phyloP scores from a whole-genome alignment of 2,329 filamentous ascomycete genomes.

The Fusarium sp. region DNA sequence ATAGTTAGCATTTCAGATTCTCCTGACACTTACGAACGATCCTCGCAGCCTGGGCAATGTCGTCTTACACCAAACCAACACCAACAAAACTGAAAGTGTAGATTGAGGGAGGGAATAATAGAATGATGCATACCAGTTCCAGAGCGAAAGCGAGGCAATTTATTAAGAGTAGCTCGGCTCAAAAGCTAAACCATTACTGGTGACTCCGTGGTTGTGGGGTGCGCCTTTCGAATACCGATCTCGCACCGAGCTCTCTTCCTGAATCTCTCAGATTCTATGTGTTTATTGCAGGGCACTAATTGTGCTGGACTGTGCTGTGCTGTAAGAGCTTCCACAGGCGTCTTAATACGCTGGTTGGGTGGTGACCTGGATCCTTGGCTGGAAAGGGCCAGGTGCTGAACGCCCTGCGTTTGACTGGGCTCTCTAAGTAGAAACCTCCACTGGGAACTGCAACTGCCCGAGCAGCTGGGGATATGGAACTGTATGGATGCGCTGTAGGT shows the following conservation, averaged over 20 bases:
- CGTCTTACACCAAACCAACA: slow-evolving; percentile 36
- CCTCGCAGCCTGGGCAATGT: slow-evolving; percentile 5
- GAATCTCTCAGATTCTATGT: slow-evolving; percentile 18
- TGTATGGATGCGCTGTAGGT: slow-evolving; percentile 1
- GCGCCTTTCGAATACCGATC: slow-evolving; percentile 30
- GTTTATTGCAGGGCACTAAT: slow-evolving; percentile 9
- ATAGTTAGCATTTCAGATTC: slow-evolving; percentile 20
- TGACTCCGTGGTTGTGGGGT: slow-evolving; percentile 29
- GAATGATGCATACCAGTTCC: slow-evolving; percentile 32
- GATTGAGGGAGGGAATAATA: slow-evolving; percentile 10
- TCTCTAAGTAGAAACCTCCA: slow-evolving; percentile 3
- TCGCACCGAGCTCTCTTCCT: slow-evolving; percentile 33
- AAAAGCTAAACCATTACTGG: slow-evolving; percentile 38
- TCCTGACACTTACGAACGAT: slow-evolving; percentile 12
- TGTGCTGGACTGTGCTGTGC: slow-evolving; percentile 10
- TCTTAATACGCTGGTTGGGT: background rate
- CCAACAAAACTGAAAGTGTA: slow-evolving; percentile 18
- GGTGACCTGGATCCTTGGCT: slow-evolving; percentile 7
- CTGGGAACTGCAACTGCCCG: background rate
- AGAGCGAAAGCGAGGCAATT: slow-evolving; percentile 23
- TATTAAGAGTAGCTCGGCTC: slow-evolving; percentile 29
- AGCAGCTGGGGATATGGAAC: background rate
- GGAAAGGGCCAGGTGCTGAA: background rate
- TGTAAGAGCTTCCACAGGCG: background rate
- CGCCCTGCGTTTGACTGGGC: slow-evolving; percentile 8